phyloP scores from a whole-genome alignment of 2,329 filamentous ascomycete genomes.

The Lachnellula hyalina region DNA sequence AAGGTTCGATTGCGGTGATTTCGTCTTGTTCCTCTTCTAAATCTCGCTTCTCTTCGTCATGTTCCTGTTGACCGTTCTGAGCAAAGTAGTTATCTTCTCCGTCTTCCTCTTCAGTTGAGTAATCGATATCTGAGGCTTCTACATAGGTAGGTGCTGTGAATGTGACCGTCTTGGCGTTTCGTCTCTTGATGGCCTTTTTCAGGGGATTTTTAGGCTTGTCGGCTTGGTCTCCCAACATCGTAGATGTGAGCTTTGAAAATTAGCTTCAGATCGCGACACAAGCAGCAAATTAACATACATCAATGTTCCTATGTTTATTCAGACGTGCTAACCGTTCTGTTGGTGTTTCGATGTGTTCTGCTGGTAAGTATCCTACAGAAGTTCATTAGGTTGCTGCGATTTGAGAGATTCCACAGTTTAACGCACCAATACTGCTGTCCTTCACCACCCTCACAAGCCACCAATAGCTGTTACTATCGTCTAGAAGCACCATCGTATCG shows the following conservation, averaged over 20 bases:
- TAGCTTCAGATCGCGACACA: slow-evolving; percentile 3
- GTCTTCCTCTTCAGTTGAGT: slow-evolving; percentile 61
- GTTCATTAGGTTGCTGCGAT: background rate
- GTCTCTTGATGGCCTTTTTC: slow-evolving; percentile 66
- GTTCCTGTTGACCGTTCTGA: slow-evolving; percentile 43
- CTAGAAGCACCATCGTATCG: slow-evolving; percentile 95
- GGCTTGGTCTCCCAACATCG: slow-evolving; percentile 65
- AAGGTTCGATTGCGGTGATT: slow-evolving; percentile 30
- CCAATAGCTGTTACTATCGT: slow-evolving; percentile 99
- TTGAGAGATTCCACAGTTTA: background rate
- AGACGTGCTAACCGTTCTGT: slow-evolving; percentile 88
- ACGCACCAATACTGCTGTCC: slow-evolving; percentile 81
- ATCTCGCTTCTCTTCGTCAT: slow-evolving; percentile 22
- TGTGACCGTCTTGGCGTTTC: slow-evolving; percentile 66
- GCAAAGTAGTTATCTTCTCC: slow-evolving; percentile 42
- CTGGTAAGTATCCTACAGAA: slow-evolving; percentile 77
- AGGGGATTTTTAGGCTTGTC: slow-evolving; percentile 69
- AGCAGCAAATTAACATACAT: slow-evolving; percentile 53
- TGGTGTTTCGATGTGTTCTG: slow-evolving; percentile 97
- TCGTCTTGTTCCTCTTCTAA: slow-evolving; percentile 34
- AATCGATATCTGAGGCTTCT: slow-evolving; percentile 67
- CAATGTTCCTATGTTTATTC: slow-evolving; percentile 97
- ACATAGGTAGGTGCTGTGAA: slow-evolving; percentile 68
- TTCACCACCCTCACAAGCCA: slow-evolving; percentile 97
- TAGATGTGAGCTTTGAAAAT: slow-evolving; percentile 53